Evolutionary conservation across 2,329 filamentous ascomycete species (phyloP).

Genomic region (Aspergillus pseudoterreus): DNA sequence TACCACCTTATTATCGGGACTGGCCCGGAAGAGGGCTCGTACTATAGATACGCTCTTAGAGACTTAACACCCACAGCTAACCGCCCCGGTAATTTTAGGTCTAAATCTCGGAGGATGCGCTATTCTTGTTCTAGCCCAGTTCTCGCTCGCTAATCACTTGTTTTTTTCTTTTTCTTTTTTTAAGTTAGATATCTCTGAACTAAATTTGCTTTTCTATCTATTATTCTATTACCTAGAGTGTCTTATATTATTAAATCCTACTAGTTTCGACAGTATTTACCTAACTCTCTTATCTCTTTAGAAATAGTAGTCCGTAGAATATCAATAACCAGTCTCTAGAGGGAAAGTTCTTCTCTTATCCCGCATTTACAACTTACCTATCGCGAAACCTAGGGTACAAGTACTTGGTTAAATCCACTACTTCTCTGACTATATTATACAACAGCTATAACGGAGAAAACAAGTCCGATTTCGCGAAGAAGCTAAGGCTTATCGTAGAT

Average conservation of each 20-base stretch:
- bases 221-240: not conserved
- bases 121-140: too few relatives aligned
- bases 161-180: too few relatives aligned
- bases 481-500: slow-evolving; percentile 1
- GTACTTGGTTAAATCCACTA: not conserved
- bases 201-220: too few relatives aligned
- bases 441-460: not conserved
- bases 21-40: not conserved
- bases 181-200: too few relatives aligned
- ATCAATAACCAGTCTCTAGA: not conserved
- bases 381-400: not conserved
- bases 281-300: too few relatives aligned
- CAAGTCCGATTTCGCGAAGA: not conserved
- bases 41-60: not conserved
- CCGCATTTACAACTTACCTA: not conserved
- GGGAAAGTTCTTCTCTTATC: not conserved
- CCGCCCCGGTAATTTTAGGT: too few relatives aligned
- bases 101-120: too few relatives aligned
- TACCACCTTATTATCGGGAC: not conserved
- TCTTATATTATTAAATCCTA: not conserved
- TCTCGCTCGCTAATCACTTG: not conserved
- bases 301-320: not conserved
- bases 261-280: not conserved
- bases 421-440: not conserved
- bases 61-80: too few relatives aligned